phyloP scores from a whole-genome alignment of 345 rosid species.

The Populus simonii region DNA sequence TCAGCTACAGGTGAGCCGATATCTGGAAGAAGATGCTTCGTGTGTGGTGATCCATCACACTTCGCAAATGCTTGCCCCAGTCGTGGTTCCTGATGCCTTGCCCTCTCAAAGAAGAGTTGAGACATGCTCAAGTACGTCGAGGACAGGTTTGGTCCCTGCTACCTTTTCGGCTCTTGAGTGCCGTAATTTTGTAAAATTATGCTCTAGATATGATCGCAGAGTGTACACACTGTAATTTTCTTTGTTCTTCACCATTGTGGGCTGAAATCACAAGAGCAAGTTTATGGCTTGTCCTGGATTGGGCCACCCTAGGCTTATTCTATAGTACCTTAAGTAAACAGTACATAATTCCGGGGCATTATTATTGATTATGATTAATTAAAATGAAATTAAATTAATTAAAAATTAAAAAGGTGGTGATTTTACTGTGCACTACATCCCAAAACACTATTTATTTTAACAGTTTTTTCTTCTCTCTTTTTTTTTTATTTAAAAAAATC shows the following conservation, averaged over 20 bases:
- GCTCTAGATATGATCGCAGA: neutral
- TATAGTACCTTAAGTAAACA: neutral
- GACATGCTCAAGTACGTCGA: neutral
- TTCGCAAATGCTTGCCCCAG: constrained; percentile 81
- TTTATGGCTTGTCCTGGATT: neutral
- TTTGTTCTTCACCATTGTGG: neutral
- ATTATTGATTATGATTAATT: too few relatives aligned
- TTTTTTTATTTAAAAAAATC: too few relatives aligned
- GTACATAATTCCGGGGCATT: neutral
- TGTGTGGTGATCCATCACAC: constrained; percentile 94
- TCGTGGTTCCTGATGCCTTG: constrained; percentile 41
- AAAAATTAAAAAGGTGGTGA: too few relatives aligned
- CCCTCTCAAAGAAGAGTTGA: neutral
- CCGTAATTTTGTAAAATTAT: too few relatives aligned
- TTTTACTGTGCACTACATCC: too few relatives aligned
- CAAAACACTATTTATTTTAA: too few relatives aligned
- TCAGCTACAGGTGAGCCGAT: constrained; percentile 87
- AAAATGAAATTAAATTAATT: too few relatives aligned
- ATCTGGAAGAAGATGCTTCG: constrained; percentile 69
- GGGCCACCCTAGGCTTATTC: neutral
- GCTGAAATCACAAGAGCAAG: neutral
- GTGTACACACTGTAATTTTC: neutral
- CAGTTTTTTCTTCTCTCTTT: too few relatives aligned
- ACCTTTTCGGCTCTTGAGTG: too few relatives aligned
- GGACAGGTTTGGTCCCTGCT: neutral